Evolutionary conservation across 2,329 filamentous ascomycete species (phyloP).

Genomic region (Phialophora macrospora): DNA sequence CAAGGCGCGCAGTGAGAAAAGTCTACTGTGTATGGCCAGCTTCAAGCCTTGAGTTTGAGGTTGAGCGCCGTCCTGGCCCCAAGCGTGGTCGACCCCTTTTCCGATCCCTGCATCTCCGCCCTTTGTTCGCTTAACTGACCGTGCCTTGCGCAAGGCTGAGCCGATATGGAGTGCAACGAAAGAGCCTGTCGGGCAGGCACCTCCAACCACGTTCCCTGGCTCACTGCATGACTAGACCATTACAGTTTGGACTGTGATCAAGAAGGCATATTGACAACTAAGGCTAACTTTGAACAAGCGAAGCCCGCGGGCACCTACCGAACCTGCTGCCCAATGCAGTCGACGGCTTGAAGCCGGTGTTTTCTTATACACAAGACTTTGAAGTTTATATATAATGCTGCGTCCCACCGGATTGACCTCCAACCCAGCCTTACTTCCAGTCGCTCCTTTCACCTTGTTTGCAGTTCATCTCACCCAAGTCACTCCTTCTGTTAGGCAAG

Average conservation of each 20-base stretch:
- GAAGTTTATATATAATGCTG: slow-evolving; percentile 12
- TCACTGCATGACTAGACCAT: slow-evolving; percentile 4
- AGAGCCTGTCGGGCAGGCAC: slow-evolving; percentile 4
- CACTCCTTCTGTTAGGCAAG: slow-evolving; percentile 18
- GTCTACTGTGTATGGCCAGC: neutral
- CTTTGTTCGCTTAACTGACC: slow-evolving; percentile 5
- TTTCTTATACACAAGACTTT: neutral
- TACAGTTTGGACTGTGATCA: slow-evolving; percentile 3
- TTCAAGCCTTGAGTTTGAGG: neutral
- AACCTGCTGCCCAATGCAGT: slow-evolving; percentile 2
- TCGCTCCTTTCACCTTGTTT: neutral
- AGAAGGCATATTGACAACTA: slow-evolving; percentile 8
- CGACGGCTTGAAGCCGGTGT: slow-evolving; percentile 1
- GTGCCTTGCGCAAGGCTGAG: slow-evolving; percentile 9
- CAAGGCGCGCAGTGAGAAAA: neutral
- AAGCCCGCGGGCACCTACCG: neutral
- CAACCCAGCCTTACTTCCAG: neutral
- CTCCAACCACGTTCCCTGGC: slow-evolving; percentile 10
- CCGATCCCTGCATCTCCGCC: neutral
- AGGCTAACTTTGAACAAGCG: neutral
- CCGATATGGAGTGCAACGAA: slow-evolving; percentile 1
- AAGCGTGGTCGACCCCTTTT: slow-evolving; percentile 4
- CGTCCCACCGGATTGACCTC: neutral
- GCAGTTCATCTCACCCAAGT: slow-evolving; percentile 38
- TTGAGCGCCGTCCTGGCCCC: slow-evolving; percentile 11